Percentiles rank a stretch among this genome's conserved stretches.
phyloP scores from a whole-genome alignment of 768 basidiomycete species.

The Pisolithus microcarpus region DNA sequence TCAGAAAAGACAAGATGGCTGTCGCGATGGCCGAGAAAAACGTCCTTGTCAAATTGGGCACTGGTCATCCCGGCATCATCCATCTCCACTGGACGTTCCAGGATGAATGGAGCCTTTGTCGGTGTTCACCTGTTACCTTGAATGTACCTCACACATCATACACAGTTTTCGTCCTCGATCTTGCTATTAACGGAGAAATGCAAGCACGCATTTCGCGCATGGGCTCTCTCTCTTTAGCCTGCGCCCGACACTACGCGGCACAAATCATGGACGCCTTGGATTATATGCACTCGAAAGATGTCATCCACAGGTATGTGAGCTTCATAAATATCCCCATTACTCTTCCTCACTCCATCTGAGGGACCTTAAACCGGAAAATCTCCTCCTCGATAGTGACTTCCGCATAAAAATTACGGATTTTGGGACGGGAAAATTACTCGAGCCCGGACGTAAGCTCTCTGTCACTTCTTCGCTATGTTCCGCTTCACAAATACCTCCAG shows the following conservation, averaged over 20 bases:
- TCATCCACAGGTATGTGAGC: slow-evolving; percentile 68
- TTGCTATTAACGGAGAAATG: slow-evolving; percentile 72
- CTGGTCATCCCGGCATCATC: slow-evolving; percentile 75
- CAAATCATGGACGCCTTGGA: slow-evolving; percentile 84
- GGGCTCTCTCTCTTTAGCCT: slow-evolving; percentile 79
- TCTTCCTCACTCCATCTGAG: slow-evolving; percentile 24
- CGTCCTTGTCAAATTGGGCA: slow-evolving; percentile 56
- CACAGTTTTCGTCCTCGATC: slow-evolving; percentile 72
- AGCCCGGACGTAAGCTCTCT: slow-evolving; percentile 42
- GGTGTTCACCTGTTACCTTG: slow-evolving; percentile 23
- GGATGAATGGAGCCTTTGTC: slow-evolving; percentile 78
- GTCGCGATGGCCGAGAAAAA: slow-evolving; percentile 76
- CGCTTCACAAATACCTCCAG: slow-evolving; percentile 28
- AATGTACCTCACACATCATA: slow-evolving; percentile 2
- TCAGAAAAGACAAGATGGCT: slow-evolving; percentile 68
- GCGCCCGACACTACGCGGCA: slow-evolving; percentile 79
- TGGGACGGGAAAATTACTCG: slow-evolving; percentile 79
- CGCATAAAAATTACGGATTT: slow-evolving; percentile 96
- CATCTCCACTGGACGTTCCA: slow-evolving; percentile 81
- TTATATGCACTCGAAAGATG: slow-evolving; percentile 85
- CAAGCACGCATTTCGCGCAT: slow-evolving; percentile 63
- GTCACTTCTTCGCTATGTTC: background rate
- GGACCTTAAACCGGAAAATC: slow-evolving; percentile 81
- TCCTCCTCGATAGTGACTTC: slow-evolving; percentile 80
- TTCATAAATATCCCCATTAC: slow-evolving; percentile 6